Percentiles rank a stretch among this genome's conserved stretches.
Conservation (phyloP, 106 monocot species). For the Allium fistulosum region DNA sequence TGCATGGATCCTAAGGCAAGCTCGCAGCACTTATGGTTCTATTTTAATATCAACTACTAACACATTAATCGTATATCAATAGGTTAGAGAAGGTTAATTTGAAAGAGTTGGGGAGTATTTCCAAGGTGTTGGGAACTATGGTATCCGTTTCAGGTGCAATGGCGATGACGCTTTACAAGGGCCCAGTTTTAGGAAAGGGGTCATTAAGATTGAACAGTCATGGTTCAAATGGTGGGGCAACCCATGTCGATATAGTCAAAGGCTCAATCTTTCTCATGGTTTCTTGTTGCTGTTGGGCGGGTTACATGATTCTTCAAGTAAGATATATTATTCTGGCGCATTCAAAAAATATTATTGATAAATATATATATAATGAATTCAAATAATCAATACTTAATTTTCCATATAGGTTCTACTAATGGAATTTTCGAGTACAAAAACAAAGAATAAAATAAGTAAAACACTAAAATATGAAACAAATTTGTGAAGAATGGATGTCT, state of each 20-base stretch:
- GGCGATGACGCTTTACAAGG: slow-evolving; percentile 18
- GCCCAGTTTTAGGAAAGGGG: slow-evolving; percentile 7
- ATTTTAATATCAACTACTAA: neutral
- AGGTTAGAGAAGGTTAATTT: slow-evolving; percentile 11
- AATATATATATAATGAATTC: too few species aligned
- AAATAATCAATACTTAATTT: too few species aligned
- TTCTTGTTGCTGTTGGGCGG: slow-evolving; percentile 8
- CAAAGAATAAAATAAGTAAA: too few species aligned
- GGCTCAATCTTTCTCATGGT: slow-evolving; percentile 11
- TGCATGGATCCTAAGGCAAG: slow-evolving; percentile 8
- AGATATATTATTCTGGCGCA: neutral
- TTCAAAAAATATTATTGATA: too few species aligned
- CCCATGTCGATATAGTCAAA: slow-evolving; percentile 1
- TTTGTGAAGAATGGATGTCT: too few species aligned
- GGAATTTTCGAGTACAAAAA: too few species aligned
- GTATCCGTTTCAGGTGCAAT: slow-evolving; percentile 9
- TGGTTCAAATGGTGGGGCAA: neutral
- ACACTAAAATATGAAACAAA: too few species aligned
- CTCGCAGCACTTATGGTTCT: neutral
- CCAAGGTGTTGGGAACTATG: slow-evolving; percentile 8
- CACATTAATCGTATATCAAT: neutral
- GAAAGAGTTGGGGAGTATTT: neutral
- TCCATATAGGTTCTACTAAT: too few species aligned
- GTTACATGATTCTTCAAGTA: slow-evolving; percentile 14
- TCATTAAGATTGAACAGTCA: slow-evolving; percentile 1